Evolutionary conservation across 805 yeast genomes (phyloP), one percentile per base, ranked within the genome.

Genomic region (Candida chilensis): DNA sequence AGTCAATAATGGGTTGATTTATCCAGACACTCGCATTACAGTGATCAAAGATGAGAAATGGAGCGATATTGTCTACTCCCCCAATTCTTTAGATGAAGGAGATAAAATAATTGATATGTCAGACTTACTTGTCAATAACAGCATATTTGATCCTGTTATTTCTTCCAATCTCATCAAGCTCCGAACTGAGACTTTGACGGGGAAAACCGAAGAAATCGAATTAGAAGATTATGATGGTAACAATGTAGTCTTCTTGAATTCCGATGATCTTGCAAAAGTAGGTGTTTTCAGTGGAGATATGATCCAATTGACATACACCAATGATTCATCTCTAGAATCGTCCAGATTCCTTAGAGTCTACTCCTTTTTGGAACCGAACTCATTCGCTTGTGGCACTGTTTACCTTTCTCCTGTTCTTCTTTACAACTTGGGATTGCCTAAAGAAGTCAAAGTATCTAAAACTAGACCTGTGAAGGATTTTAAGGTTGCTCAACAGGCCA

Each of bases 251-350:
- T 58, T 57, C 38, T 39, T 77, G 9, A 62, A 66, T 26, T 57
- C 74, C 1, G 47, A 53, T 8, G 77, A 69, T 27, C 54, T 85
- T 17, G 62, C 73, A 14, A 63, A 60, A 15, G 54, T 81, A 17
- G 82, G 85, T 0, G 60, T 72, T 16, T 72, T 80, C 37, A 74
- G 79, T 33, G 94, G 94, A 3, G 92, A 82, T 44, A 50, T 68
- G 28, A 76, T 74, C 3, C 50, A 56, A 10, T 29, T 72, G 17
- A 24, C 32, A n/a, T n/a, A n/a, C n/a, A n/a, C n/a, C n/a, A n/a
- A n/a, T n/a, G n/a, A n/a, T n/a, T n/a, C n/a, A n/a, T n/a, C n/a
- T n/a, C n/a, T n/a, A n/a, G n/a, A n/a, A n/a, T n/a, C n/a, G n/a
- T n/a, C n/a, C 35, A 25, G 52, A 17, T 43, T 54, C 11, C 60